phyloP scores from a whole-genome alignment of 1,139 yeast genomes.

The Yamadazyma jaroonii region DNA sequence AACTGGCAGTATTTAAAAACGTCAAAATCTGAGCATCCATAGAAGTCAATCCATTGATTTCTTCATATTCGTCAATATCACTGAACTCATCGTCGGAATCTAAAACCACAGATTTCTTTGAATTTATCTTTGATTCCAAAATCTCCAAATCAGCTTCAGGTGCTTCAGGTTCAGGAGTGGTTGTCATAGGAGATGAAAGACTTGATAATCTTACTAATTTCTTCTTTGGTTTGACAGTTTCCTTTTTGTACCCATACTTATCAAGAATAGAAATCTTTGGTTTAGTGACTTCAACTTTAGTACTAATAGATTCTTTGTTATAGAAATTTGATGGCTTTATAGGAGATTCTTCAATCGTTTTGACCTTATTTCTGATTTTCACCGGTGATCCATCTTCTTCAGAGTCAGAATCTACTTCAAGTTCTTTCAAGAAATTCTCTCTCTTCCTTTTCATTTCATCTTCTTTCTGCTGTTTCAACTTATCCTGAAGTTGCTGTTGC shows the following conservation, averaged over 20 bases:
- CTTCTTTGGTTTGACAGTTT: conserved; percentile 20
- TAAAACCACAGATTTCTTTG: conserved; percentile 20
- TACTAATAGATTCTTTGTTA: conserved; percentile 19
- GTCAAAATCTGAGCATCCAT: conserved; percentile 66
- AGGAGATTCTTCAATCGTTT: conserved; percentile 19
- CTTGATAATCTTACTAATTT: conserved; percentile 36
- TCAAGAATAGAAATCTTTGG: conserved; percentile 55
- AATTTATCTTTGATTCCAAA: conserved; percentile 37
- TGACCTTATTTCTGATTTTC: conserved; percentile 31
- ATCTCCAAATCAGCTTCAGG: conserved; percentile 37
- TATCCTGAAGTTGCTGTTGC: conserved; percentile 18
- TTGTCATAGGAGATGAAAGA: conserved; percentile 12
- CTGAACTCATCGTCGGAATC: conserved; percentile 27
- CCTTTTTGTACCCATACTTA: conserved; percentile 36
- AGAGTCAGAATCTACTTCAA: conserved; percentile 1
- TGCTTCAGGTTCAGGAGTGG: neutral
- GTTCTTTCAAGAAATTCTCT: conserved; percentile 4
- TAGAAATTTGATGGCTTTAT: conserved; percentile 5
- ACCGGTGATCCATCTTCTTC: conserved; percentile 27
- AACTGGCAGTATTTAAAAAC: conserved; percentile 75
- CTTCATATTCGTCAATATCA: conserved; percentile 37
- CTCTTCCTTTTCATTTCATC: conserved; percentile 2
- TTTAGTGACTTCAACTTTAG: conserved; percentile 56
- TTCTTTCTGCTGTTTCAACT: conserved; percentile 8
- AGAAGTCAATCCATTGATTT: conserved; percentile 11